A percentile compares a stretch with the other conserved stretches of the same genome.
phyloP scores from a whole-genome alignment of 208 protist species.

The Tritrichomonas foetus region DNA sequence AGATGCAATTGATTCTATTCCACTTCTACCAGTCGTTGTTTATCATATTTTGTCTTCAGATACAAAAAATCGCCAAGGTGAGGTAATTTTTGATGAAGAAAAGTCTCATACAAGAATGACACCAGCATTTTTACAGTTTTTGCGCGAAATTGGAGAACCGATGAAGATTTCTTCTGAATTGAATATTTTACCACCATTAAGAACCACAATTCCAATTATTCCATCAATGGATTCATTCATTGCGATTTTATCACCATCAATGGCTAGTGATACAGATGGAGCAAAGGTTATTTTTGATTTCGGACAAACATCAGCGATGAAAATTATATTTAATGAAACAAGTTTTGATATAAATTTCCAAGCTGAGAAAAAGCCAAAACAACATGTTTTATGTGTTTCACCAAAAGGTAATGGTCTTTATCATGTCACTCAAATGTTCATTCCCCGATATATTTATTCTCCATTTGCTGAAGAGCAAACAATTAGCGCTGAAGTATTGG shows the following conservation, averaged over 20 bases:
- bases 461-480: background rate
- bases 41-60: background rate
- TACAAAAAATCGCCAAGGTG: background rate
- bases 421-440: background rate
- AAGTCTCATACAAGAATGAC: background rate
- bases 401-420: background rate
- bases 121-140: background rate
- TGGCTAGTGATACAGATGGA: background rate
- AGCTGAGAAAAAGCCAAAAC: background rate
- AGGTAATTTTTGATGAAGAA: background rate
- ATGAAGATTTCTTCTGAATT: background rate
- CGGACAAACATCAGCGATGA: background rate
- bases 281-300: background rate
- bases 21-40: background rate
- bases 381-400: background rate
- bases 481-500: background rate
- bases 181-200: background rate
- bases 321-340: slow-evolving; percentile 36
- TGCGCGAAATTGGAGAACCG: background rate
- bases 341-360: background rate
- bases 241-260: background rate
- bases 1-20: background rate
- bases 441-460: background rate
- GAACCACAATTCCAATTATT: background rate
- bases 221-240: background rate